Base-by-base conservation (phyloP, 1,139 yeast genomes). In the Taphrina confusa region DNA sequence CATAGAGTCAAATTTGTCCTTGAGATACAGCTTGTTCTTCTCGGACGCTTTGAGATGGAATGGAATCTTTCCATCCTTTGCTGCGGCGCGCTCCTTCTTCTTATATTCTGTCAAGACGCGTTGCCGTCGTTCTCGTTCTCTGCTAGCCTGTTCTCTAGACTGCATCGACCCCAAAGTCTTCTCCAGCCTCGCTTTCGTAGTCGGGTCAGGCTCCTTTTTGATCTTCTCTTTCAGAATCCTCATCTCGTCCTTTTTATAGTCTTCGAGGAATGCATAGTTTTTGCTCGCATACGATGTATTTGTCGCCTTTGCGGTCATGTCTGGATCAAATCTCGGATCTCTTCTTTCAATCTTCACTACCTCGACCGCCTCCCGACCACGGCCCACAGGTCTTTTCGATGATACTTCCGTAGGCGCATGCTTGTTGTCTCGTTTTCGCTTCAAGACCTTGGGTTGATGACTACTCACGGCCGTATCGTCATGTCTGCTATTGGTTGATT, bases 1-100 rank as follows among this genome's bases (percentile, higher is more conserved):
- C 96, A 92, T 87, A 62, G 77, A 75, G 65, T 88, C 94, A 75
- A 85, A 92, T 73, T 87, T 87, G 72, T 92, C 95, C 74, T 86
- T 86, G 70, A 90, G 91, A 57, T 92, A 78, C 71, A 92, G 79
- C 75, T 87, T 89, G 64, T 94, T 78, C 76, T 87, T 83, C 65
- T 91, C 97, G 62, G 75, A 64, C 46, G 84, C 79, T 77, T 89
- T 91, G 71, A 92, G 78, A 73, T 81, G 87, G 72, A 76, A 84
- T 40, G 76, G 73, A 66, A 78, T 80, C 66, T 76, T 76, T 11
- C 85, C 85, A 16, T 73, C 74, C 64, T 79, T 78, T 65, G 75
- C 74, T 57, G 75, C 75, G 60, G 74, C 72, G 66, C 76, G 67
- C 67, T 80, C 82, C 65, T 79, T 75, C 64, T 74, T 72, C 70